phyloP scores from a whole-genome alignment of 1,284 basidiomycete species.

The Stygiomarasmius scandens region DNA sequence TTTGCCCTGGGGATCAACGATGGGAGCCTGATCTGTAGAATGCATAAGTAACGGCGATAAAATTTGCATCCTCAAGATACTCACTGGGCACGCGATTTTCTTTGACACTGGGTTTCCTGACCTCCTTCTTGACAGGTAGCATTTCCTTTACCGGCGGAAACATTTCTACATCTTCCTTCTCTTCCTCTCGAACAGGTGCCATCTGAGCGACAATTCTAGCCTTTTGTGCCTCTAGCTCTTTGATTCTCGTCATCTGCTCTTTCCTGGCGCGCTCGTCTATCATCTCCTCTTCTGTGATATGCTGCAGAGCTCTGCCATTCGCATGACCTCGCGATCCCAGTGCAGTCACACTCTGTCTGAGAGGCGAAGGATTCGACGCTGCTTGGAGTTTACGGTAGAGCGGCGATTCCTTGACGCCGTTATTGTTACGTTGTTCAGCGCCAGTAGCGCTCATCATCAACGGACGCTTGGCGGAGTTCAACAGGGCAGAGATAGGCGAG shows the following conservation, averaged over 20 bases:
- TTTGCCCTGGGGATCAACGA: conserved; percentile 34
- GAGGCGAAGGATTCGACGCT: conserved; percentile 39
- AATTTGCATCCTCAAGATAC: conserved; percentile 8
- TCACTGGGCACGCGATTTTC: conserved; percentile 28
- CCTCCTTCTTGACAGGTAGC: conserved; percentile 36
- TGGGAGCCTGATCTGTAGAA: conserved; percentile 16
- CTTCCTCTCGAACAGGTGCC: conserved; percentile 62
- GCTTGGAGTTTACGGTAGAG: conserved; percentile 49
- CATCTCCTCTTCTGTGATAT: conserved; percentile 56
- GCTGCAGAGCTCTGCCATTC: conserved; percentile 41
- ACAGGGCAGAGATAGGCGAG: conserved; percentile 89
- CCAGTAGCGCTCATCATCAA: conserved; percentile 67
- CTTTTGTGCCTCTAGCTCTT: conserved; percentile 84
- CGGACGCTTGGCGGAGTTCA: conserved; percentile 88
- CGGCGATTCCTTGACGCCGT: conserved; percentile 50
- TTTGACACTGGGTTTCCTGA: conserved; percentile 32
- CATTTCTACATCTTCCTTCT: conserved; percentile 48
- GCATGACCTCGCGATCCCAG: conserved; percentile 13
- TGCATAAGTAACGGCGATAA: not conserved
- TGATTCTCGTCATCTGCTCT: conserved; percentile 58
- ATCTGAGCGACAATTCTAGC: conserved; percentile 89
- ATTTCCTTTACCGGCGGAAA: conserved; percentile 39
- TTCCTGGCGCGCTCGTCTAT: conserved; percentile 39
- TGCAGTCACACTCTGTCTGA: conserved; percentile 30
- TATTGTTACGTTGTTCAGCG: conserved; percentile 22